These are phyloP conservation scores for Mycena vulgaris DNA, from an alignment of 768 basidiomycete genomes.

Conservation along the genomic window DNA sequence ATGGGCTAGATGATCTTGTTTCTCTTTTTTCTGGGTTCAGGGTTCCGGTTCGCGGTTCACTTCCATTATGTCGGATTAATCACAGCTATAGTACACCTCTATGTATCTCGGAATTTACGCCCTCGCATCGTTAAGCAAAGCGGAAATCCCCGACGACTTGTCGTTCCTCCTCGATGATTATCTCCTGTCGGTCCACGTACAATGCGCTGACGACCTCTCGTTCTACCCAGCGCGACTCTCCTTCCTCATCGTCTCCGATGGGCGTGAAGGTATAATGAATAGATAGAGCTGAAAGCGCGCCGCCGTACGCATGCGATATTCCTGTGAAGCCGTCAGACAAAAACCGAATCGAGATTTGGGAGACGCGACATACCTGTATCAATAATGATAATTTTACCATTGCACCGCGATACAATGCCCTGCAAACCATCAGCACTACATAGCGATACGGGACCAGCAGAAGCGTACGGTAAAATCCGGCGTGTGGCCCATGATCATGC, in stretches of 20 bases:
- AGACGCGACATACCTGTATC: constrained; percentile 81
- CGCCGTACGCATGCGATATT: constrained; percentile 98
- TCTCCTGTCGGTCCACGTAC: constrained; percentile 67
- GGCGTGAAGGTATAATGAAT: constrained; percentile 89
- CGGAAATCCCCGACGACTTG: constrained; percentile 62
- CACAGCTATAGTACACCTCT: not conserved
- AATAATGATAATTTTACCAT: constrained; percentile 95
- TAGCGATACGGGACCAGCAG: not conserved
- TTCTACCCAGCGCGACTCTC: constrained; percentile 67
- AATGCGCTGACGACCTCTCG: constrained; percentile 77
- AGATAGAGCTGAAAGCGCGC: constrained; percentile 89
- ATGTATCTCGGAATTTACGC: too few relatives aligned
- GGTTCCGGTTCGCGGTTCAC: not conserved
- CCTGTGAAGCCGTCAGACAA: constrained; percentile 58
- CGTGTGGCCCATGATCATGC: constrained; percentile 98
- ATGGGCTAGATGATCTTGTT: not conserved
- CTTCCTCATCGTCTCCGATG: constrained; percentile 50
- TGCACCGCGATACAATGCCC: constrained; percentile 88
- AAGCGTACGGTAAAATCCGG: constrained; percentile 82
- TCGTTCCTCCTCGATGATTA: constrained; percentile 65
- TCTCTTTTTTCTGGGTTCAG: not conserved
- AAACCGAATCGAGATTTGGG: not conserved
- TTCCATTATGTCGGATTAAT: not conserved
- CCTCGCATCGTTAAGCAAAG: constrained; percentile 11
- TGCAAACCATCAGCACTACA: constrained; percentile 43